Evolutionary conservation across 495 filamentous ascomycete genomes (phyloP).

Genomic region (Chlorociboria aeruginascens): DNA sequence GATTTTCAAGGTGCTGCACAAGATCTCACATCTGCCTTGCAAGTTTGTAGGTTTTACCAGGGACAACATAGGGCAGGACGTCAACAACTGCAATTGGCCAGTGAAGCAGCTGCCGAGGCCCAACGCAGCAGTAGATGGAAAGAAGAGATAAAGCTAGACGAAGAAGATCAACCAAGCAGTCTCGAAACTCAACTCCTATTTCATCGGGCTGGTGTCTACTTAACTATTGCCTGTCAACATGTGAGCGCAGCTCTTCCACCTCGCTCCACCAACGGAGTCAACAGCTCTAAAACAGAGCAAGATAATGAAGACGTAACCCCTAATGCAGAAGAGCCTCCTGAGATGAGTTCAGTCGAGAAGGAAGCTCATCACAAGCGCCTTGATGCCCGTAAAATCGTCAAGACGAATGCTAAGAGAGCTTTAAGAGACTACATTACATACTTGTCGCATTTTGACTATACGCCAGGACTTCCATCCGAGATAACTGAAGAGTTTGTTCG

Average conservation of each 20-base stretch:
- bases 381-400: constrained; percentile 53
- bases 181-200: constrained; percentile 64
- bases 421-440: constrained; percentile 58
- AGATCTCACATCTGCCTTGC: constrained; percentile 55
- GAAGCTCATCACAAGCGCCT: constrained; percentile 33
- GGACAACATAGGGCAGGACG: constrained; percentile 31
- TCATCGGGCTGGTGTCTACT: constrained; percentile 61
- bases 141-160: constrained; percentile 45
- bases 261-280: constrained; percentile 2
- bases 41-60: constrained; percentile 41
- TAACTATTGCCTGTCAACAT: constrained; percentile 55
- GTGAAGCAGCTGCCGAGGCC: constrained; percentile 26
- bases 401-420: constrained; percentile 59
- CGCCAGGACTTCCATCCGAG: constrained; percentile 51
- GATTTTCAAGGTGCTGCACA: constrained; percentile 53
- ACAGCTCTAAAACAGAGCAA: constrained; percentile 17
- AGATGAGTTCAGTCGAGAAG: constrained; percentile 24
- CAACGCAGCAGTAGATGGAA: constrained; percentile 28
- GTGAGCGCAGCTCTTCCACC: constrained; percentile 40
- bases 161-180: constrained; percentile 61
- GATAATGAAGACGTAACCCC: constrained; percentile 5
- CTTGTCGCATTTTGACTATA: constrained; percentile 63
- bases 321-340: constrained; percentile 1
- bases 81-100: constrained; percentile 33
- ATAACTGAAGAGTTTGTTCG: constrained; percentile 55